Conservation (phyloP, 306 rosid genomes). For the Cucumis melo region DNA sequence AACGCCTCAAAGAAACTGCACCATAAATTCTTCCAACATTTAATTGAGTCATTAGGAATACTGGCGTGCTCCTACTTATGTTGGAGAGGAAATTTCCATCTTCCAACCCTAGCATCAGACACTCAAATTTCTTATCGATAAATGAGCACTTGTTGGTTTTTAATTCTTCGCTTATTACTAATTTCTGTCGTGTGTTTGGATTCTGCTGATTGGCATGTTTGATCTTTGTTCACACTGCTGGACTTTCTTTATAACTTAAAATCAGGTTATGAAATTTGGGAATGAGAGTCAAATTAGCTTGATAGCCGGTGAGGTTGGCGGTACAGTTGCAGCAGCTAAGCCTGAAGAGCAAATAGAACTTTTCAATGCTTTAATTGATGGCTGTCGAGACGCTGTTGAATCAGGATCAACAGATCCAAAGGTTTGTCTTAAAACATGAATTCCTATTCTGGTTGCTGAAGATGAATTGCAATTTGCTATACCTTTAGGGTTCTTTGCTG, state of each 20-base stretch:
- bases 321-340: constrained; percentile 58
- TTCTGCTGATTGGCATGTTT: not conserved
- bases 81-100: not conserved
- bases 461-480: not conserved
- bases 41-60: not conserved
- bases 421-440: constrained; percentile 35
- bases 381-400: constrained; percentile 78
- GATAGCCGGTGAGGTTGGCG: constrained; percentile 78
- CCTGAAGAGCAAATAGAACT: constrained; percentile 64
- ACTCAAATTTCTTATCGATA: not conserved
- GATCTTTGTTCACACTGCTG: not conserved
- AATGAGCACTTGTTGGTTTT: not conserved
- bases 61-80: not conserved
- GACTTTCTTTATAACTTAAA: constrained; percentile 6
- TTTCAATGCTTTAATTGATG: constrained; percentile 68
- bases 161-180: not conserved
- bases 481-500: constrained; percentile 3
- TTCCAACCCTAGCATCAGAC: not conserved
- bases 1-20: not conserved
- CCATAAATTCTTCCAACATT: not conserved
- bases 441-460: constrained; percentile 2
- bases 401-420: constrained; percentile 62
- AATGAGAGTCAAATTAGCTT: constrained; percentile 71
- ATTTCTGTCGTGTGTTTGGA: not conserved
- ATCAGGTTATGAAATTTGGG: constrained; percentile 85